phyloP scores from a whole-genome alignment of 2,329 filamentous ascomycete genomes.

The Didymella exigua region DNA sequence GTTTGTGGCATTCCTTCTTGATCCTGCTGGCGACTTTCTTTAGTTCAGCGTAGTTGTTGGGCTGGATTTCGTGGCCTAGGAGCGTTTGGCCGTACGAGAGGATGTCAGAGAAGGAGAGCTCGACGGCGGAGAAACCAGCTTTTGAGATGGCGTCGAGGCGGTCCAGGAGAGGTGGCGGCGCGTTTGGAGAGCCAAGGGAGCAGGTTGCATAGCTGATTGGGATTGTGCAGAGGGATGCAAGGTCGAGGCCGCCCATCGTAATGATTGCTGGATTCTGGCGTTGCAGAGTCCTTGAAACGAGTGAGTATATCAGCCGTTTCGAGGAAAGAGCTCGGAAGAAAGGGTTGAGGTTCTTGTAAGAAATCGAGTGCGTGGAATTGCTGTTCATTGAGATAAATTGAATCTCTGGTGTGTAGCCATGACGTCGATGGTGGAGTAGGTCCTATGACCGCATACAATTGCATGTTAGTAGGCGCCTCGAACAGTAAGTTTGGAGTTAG shows the following conservation, averaged over 20 bases:
- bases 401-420: constrained; percentile 24
- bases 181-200: constrained; percentile 57
- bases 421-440: constrained; percentile 34
- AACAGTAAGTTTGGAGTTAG: no score
- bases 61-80: constrained; percentile 57
- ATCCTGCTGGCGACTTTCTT: constrained; percentile 61
- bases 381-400: neutral
- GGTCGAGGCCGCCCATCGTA: constrained; percentile 44
- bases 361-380: neutral
- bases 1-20: constrained; percentile 59
- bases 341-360: neutral
- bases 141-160: constrained; percentile 68
- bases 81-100: constrained; percentile 64
- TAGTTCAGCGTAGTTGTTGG: constrained; percentile 66
- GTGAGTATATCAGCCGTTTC: neutral
- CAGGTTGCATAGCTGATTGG: constrained; percentile 62
- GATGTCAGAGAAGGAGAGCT: constrained; percentile 77
- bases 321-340: neutral
- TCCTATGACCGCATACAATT: constrained; percentile 17
- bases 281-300: neutral
- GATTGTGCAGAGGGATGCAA: constrained; percentile 47
- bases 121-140: constrained; percentile 71
- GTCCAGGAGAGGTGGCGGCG: constrained; percentile 58
- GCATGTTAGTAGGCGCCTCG: neutral
- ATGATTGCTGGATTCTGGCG: neutral